A percentile compares a stretch with the other conserved stretches of the same genome.
Evolutionary conservation across 371 early-diverging fungal genomes (phyloP).

Genomic region (Mortierella polycephala): DNA sequence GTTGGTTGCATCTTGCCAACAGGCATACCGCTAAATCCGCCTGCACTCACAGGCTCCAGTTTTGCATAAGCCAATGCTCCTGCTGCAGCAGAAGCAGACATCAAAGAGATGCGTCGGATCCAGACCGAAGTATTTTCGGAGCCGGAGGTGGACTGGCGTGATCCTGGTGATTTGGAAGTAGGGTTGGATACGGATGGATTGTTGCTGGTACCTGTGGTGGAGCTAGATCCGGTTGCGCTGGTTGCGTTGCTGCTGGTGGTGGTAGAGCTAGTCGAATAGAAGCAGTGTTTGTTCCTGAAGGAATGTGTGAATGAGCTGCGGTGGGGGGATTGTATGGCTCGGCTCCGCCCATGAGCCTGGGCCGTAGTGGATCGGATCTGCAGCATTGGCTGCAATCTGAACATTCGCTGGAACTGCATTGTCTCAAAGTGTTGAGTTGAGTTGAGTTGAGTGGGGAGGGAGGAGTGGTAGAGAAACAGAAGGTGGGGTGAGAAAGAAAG

Average conservation of each 20-base stretch:
- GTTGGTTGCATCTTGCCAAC: slow-evolving; percentile 41
- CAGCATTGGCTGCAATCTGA: too few relatives aligned
- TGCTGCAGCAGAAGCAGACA: slow-evolving; percentile 43
- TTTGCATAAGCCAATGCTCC: slow-evolving; percentile 49
- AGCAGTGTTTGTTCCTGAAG: not conserved
- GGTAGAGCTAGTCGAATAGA: slow-evolving; percentile 13
- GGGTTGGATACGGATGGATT: slow-evolving; percentile 1
- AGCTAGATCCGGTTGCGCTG: too few relatives aligned
- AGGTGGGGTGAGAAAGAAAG: too few relatives aligned
- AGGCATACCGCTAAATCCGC: slow-evolving; percentile 38
- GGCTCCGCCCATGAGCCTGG: too few relatives aligned
- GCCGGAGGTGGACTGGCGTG: slow-evolving; percentile 1
- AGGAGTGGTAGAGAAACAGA: too few relatives aligned
- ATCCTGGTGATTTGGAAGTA: not conserved
- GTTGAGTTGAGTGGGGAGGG: too few relatives aligned
- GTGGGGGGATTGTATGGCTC: too few relatives aligned
- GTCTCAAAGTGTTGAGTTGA: too few relatives aligned
- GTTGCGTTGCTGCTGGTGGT: slow-evolving; percentile 16
- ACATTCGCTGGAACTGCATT: too few relatives aligned
- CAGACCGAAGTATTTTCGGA: slow-evolving; percentile 5
- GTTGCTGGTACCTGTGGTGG: not conserved
- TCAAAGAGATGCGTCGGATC: slow-evolving; percentile 31
- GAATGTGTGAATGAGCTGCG: too few relatives aligned
- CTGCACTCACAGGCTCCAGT: slow-evolving; percentile 22
- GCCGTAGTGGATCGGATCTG: too few relatives aligned